Evolutionary conservation across 176 grass and related monocot species (phyloP).

Genomic region (Rhynchospora pubera): DNA sequence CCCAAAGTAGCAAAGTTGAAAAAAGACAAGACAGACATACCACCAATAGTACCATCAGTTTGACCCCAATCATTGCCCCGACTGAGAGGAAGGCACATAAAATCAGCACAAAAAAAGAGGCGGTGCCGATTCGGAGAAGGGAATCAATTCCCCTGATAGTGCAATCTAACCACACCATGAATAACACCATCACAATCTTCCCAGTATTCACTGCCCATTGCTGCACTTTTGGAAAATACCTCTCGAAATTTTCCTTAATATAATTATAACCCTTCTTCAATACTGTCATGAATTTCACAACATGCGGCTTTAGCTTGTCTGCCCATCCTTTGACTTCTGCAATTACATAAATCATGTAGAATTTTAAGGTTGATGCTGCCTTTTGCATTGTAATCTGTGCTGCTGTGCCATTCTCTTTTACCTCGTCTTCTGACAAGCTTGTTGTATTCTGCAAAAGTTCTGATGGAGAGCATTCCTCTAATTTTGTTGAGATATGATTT

Average conservation of each 20-base stretch:
- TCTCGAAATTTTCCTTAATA: slow-evolving; percentile 38
- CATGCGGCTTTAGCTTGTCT: slow-evolving; percentile 51
- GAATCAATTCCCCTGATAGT: slow-evolving; percentile 85
- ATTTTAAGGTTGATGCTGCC: slow-evolving; percentile 52
- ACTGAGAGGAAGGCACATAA: slow-evolving; percentile 80
- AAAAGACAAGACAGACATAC: slow-evolving; percentile 34
- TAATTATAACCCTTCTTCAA: slow-evolving; percentile 43
- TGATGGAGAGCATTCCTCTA: not conserved
- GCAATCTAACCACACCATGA: slow-evolving; percentile 87
- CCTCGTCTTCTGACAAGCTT: not conserved
- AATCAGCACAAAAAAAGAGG: slow-evolving; percentile 75
- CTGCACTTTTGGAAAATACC: slow-evolving; percentile 55
- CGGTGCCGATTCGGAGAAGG: slow-evolving; percentile 72
- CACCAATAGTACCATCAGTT: slow-evolving; percentile 59
- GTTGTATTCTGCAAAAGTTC: not conserved
- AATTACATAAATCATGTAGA: slow-evolving; percentile 45
- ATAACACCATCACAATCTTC: slow-evolving; percentile 63
- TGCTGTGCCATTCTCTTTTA: not conserved
- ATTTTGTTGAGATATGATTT: slow-evolving; percentile 13
- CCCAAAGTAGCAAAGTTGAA: not conserved
- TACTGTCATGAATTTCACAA: slow-evolving; percentile 30
- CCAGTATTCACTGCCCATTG: slow-evolving; percentile 61
- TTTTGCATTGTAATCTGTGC: slow-evolving; percentile 25
- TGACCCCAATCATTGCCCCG: slow-evolving; percentile 82
- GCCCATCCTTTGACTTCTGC: slow-evolving; percentile 45